phyloP scores from a whole-genome alignment of 495 filamentous ascomycete genomes.

The Schizothecium vesticola region DNA sequence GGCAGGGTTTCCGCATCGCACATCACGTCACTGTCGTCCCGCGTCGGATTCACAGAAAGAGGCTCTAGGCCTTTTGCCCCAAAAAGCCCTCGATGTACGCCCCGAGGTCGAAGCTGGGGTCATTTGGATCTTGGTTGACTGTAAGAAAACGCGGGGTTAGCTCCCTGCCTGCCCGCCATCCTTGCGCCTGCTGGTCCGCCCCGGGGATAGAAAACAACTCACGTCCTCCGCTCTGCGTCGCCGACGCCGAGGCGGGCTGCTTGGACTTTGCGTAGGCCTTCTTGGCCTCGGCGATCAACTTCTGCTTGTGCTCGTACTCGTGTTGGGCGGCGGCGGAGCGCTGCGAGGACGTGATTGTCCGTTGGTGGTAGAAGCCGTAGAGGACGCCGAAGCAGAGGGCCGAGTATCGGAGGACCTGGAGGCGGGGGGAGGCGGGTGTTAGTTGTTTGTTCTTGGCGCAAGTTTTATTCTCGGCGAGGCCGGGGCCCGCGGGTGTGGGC shows the following conservation, averaged over 20 bases:
- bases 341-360: constrained; percentile 59
- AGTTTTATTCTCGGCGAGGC: not conserved
- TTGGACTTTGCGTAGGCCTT: constrained; percentile 79
- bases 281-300: constrained; percentile 86
- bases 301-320: constrained; percentile 82
- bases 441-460: constrained; percentile 1
- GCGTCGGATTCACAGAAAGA: not conserved
- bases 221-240: constrained; percentile 55
- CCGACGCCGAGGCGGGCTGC: constrained; percentile 51
- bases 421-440: not conserved
- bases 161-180: not conserved
- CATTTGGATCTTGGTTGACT: constrained; percentile 80
- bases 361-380: constrained; percentile 91
- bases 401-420: constrained; percentile 89
- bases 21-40: not conserved
- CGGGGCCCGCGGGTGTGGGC: not conserved
- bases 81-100: constrained; percentile 65
- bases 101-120: constrained; percentile 87
- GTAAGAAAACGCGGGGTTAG: constrained; percentile 21
- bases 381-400: constrained; percentile 81
- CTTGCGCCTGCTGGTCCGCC: not conserved
- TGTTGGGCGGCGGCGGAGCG: constrained; percentile 61
- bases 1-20: not conserved
- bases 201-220: constrained; percentile 10
- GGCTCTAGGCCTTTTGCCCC: constrained; percentile 39